phyloP scores from a whole-genome alignment of 768 basidiomycete genomes.

The Panaeolus papilionaceus region DNA sequence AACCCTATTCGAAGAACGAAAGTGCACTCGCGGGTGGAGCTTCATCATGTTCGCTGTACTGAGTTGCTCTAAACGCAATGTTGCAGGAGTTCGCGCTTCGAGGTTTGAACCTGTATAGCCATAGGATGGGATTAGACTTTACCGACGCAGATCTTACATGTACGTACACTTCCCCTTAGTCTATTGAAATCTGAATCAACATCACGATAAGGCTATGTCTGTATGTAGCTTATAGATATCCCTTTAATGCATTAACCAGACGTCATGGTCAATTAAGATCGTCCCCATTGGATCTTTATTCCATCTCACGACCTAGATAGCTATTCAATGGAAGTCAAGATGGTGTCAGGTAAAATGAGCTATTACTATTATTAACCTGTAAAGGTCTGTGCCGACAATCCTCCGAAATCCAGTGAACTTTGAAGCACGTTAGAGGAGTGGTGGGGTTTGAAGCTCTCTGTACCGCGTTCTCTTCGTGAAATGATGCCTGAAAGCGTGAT shows the following conservation, averaged over 20 bases:
- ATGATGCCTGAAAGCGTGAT: background rate
- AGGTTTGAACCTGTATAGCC: background rate
- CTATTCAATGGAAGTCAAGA: background rate
- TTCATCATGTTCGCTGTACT: background rate
- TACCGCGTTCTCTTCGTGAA: background rate
- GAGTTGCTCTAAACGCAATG: background rate
- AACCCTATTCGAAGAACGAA: background rate
- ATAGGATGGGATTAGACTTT: background rate
- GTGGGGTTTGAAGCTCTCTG: background rate
- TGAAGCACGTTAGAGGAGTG: conserved; percentile 4
- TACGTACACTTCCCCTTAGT: background rate
- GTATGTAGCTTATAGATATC: too few relatives aligned
- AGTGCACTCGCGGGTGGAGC: background rate
- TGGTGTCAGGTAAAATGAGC: background rate
- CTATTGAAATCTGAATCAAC: background rate
- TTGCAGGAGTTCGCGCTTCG: background rate
- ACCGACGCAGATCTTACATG: background rate
- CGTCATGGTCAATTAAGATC: background rate
- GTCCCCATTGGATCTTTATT: too few relatives aligned
- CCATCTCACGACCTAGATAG: too few relatives aligned
- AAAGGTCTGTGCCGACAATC: background rate
- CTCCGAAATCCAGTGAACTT: background rate
- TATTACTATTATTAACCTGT: background rate
- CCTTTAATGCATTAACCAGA: background rate
- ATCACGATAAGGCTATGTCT: background rate